These are phyloP conservation scores for Nematodospora valgi DNA, from an alignment of 805 yeast genomes.

Conservation along the genomic window DNA sequence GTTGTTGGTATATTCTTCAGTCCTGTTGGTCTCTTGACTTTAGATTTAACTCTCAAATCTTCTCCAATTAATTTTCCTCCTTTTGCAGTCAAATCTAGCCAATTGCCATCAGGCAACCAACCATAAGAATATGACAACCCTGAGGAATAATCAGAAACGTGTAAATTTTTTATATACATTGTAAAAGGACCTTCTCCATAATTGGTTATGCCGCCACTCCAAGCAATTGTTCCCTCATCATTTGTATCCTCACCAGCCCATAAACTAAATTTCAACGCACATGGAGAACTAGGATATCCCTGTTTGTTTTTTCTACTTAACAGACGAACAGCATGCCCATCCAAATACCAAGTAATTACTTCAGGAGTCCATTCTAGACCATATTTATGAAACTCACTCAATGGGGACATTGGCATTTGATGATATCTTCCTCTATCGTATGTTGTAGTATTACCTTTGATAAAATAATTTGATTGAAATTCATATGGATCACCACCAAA, in stretches of 20 bases:
- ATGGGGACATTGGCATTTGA: slow-evolving; percentile 20
- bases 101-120: slow-evolving; percentile 13
- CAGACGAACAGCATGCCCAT: slow-evolving; percentile 25
- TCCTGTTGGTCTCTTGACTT: too few species aligned
- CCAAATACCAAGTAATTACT: slow-evolving; percentile 26
- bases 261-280: slow-evolving; percentile 31
- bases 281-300: slow-evolving; percentile 36
- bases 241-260: slow-evolving; percentile 41
- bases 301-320: slow-evolving; percentile 17
- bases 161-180: slow-evolving; percentile 24
- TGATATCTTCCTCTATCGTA: slow-evolving; percentile 36
- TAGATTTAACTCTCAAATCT: neutral
- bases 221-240: slow-evolving; percentile 31
- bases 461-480: slow-evolving; percentile 36
- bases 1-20: neutral
- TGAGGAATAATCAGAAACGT: slow-evolving; percentile 25
- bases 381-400: slow-evolving; percentile 22
- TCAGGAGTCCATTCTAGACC: slow-evolving; percentile 37
- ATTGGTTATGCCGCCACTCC: slow-evolving; percentile 40
- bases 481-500: slow-evolving; percentile 33
- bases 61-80: slow-evolving; percentile 11
- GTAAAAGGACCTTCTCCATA: slow-evolving; percentile 28
- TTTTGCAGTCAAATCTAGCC: slow-evolving; percentile 13
- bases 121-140: slow-evolving; percentile 31
- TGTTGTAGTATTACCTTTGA: slow-evolving; percentile 35